phyloP scores from a whole-genome alignment of 177 flowering plant genomes.

The Vitis hybrid region DNA sequence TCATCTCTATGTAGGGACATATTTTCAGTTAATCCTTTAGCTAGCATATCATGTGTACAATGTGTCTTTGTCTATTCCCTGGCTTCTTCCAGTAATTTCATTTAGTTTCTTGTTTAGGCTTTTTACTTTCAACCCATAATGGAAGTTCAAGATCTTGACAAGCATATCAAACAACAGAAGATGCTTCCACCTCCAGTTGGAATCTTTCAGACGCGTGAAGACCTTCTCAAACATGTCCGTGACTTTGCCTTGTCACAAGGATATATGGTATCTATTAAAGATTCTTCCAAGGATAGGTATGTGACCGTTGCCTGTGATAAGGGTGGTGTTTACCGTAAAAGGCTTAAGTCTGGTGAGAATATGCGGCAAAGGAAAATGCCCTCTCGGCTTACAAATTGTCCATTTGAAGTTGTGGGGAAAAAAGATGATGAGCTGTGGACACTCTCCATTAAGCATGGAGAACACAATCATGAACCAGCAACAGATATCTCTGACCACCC shows the following conservation, averaged over 20 bases:
- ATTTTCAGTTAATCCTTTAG: no score
- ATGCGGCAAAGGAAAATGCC: conserved; percentile 3
- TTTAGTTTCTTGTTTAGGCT: background rate
- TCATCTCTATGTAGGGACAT: no score
- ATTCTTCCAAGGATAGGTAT: conserved; percentile 8
- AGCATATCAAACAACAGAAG: background rate
- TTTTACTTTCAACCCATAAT: conserved; percentile 1
- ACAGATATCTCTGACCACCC: conserved; percentile 5
- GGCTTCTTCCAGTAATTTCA: background rate
- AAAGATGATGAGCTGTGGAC: conserved; percentile 2
- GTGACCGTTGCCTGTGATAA: conserved; percentile 5
- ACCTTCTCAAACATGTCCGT: conserved; percentile 11
- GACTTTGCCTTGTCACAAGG: conserved; percentile 9
- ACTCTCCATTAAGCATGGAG: conserved; percentile 5
- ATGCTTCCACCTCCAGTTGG: conserved; percentile 13
- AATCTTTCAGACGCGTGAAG: conserved; percentile 5
- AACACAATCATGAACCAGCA: conserved; percentile 4
- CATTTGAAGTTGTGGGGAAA: conserved; percentile 8
- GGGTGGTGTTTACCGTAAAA: background rate
- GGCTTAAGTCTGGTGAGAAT: conserved; percentile 7
- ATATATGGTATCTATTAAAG: conserved; percentile 8
- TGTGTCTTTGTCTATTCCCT: background rate
- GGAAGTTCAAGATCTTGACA: background rate
- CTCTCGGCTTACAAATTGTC: conserved; percentile 7
- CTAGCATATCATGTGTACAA: no score